Evolutionary conservation across 768 basidiomycete species (phyloP).

Genomic region (Clavaria fumosa): DNA sequence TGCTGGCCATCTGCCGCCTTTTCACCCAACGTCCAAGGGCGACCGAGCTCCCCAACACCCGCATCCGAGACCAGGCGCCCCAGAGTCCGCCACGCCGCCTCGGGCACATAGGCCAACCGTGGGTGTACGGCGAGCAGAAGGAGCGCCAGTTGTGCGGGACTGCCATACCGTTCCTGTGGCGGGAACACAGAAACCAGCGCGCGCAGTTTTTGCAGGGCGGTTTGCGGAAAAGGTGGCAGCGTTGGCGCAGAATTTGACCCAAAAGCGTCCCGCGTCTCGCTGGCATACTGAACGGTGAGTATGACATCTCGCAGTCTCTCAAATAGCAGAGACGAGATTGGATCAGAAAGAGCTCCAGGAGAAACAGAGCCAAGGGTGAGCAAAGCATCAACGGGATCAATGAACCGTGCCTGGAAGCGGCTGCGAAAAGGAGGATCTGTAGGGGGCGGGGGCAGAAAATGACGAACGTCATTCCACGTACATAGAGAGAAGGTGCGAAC

Average conservation of each 20-base stretch:
- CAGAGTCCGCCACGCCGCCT: conserved; percentile 49
- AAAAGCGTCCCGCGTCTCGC: conserved; percentile 38
- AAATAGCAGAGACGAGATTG: conserved; percentile 18
- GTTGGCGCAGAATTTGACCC: conserved; percentile 37
- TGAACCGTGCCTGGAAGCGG: conserved; percentile 52
- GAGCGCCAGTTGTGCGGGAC: conserved; percentile 35
- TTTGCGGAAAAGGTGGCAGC: conserved; percentile 51
- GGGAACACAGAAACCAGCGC: conserved; percentile 34
- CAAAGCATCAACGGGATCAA: conserved; percentile 42
- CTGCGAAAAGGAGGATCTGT: conserved; percentile 57
- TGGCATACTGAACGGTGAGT: conserved; percentile 45
- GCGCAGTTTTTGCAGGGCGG: conserved; percentile 36
- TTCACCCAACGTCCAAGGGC: conserved; percentile 26
- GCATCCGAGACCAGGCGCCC: conserved; percentile 37
- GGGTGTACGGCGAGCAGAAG: conserved; percentile 47
- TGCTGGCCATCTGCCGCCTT: no score
- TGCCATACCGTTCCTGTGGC: conserved; percentile 23
- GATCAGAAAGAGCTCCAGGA: conserved; percentile 6
- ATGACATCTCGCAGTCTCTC: conserved; percentile 39
- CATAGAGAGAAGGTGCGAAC: no score
- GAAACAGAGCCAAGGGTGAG: conserved; percentile 25
- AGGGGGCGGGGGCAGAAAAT: no score
- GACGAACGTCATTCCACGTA: no score
- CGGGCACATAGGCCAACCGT: conserved; percentile 35
- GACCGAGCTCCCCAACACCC: conserved; percentile 38